Evolutionary conservation across 345 rosid genomes (phyloP).

Genomic region (Rhizophora mangle): DNA sequence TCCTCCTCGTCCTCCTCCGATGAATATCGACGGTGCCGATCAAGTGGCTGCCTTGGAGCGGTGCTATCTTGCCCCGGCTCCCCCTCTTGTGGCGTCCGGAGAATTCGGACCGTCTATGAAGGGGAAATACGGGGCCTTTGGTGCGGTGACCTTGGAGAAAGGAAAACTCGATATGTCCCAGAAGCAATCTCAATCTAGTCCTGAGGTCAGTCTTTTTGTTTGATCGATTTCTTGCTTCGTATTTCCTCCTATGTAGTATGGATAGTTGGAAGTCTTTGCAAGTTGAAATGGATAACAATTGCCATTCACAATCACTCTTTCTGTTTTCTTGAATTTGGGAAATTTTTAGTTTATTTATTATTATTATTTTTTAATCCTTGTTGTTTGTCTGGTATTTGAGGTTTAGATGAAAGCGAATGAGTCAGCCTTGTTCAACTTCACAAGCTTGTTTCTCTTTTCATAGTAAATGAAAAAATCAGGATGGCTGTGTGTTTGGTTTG

Average conservation of each 20-base stretch:
- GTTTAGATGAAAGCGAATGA: no score
- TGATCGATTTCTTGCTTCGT: neutral
- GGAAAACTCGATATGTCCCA: slow-evolving; percentile 74
- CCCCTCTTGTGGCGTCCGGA: slow-evolving; percentile 20
- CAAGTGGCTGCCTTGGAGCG: slow-evolving; percentile 51
- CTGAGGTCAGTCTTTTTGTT: slow-evolving; percentile 53
- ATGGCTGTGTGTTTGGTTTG: no score
- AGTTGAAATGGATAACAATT: no score
- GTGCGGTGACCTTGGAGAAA: slow-evolving; percentile 86
- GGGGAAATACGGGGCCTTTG: slow-evolving; percentile 58
- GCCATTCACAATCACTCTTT: no score
- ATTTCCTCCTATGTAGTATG: neutral
- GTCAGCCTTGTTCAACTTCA: no score
- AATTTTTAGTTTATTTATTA: no score
- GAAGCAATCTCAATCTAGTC: slow-evolving; percentile 53
- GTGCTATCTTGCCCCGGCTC: slow-evolving; percentile 44
- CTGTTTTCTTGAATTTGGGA: no score
- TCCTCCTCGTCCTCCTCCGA: slow-evolving; percentile 16
- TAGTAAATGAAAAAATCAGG: no score
- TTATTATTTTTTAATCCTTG: no score
- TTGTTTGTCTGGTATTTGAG: no score
- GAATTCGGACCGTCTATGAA: slow-evolving; percentile 74
- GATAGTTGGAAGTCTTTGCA: no score
- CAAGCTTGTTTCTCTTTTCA: no score
- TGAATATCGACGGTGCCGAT: slow-evolving; percentile 41